These are phyloP conservation scores for Phytopythium chamaehyphon DNA, from an alignment of 352 stramenopile species.

Conservation along the genomic window DNA sequence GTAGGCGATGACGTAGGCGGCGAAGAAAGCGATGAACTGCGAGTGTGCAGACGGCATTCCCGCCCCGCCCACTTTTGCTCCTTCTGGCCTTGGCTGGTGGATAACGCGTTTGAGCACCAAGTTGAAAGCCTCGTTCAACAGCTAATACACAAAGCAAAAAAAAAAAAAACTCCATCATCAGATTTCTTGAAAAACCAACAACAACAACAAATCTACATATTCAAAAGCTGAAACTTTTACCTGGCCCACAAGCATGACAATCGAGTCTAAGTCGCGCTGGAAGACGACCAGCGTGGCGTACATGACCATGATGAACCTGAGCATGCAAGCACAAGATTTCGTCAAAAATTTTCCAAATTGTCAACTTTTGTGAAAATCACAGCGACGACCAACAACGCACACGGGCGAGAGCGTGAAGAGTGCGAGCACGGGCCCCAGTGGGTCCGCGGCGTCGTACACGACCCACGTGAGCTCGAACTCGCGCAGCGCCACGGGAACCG, in stretches of 20 bases:
- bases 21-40: slow-evolving; percentile 82
- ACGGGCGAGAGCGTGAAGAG: slow-evolving; percentile 76
- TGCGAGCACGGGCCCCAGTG: slow-evolving; percentile 56
- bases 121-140: slow-evolving; percentile 72
- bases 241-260: slow-evolving; percentile 68
- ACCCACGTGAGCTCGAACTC: slow-evolving; percentile 85
- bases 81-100: slow-evolving; percentile 58
- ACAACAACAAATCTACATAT: too few species aligned
- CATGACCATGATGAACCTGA: slow-evolving; percentile 84
- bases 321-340: neutral
- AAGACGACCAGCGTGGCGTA: slow-evolving; percentile 73
- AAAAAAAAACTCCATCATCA: too few species aligned
- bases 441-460: slow-evolving; percentile 72
- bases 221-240: slow-evolving; percentile 11
- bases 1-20: slow-evolving; percentile 66
- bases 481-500: slow-evolving; percentile 22
- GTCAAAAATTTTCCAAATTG: too few species aligned
- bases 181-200: too few species aligned
- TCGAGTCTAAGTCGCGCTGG: slow-evolving; percentile 74
- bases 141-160: too few species aligned
- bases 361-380: neutral
- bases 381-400: slow-evolving; percentile 19
- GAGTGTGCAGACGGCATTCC: slow-evolving; percentile 82
- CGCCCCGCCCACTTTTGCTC: slow-evolving; percentile 53
- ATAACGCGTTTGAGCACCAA: slow-evolving; percentile 78